Percentiles rank a stretch among this genome's conserved stretches.
Conservation (phyloP, 768 basidiomycete species). For the Jaapia argillacea region DNA sequence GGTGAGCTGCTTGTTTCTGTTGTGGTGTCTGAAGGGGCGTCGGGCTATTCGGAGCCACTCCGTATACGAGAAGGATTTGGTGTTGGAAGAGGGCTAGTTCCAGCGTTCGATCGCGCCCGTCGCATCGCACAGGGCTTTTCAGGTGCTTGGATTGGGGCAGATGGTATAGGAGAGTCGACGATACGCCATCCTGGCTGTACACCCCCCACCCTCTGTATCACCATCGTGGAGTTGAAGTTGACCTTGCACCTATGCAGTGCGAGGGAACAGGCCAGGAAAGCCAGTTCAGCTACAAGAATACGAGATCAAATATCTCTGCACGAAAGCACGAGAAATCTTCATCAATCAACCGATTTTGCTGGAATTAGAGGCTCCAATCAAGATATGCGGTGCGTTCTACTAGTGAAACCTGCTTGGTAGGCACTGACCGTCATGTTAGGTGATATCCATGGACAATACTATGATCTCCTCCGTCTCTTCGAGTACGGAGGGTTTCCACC, state of each 20-base stretch:
- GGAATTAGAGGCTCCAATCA: slow-evolving; percentile 98
- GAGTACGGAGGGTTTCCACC: slow-evolving; percentile 99
- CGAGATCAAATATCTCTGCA: slow-evolving; percentile 99
- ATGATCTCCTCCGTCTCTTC: slow-evolving; percentile 94
- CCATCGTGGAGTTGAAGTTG: neutral
- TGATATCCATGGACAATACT: slow-evolving; percentile 99
- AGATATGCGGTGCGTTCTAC: slow-evolving; percentile 85
- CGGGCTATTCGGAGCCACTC: neutral
- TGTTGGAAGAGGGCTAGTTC: no score
- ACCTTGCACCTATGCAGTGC: slow-evolving; percentile 46
- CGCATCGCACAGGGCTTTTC: no score
- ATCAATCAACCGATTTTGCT: slow-evolving; percentile 97
- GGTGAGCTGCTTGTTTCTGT: slow-evolving; percentile 45
- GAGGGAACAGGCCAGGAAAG: slow-evolving; percentile 97
- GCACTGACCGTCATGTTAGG: slow-evolving; percentile 35
- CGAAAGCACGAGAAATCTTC: slow-evolving; percentile 97
- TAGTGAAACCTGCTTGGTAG: neutral
- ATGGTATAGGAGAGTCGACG: no score
- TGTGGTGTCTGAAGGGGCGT: neutral
- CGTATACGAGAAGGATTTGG: neutral
- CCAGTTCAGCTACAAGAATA: slow-evolving; percentile 97
- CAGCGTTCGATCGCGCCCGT: no score
- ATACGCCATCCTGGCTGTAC: no score
- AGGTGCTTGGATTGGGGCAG: no score
- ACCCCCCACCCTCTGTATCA: no score